Base-by-base conservation (phyloP, 495 filamentous ascomycete species). In the Hypoxylon subgilvum region DNA sequence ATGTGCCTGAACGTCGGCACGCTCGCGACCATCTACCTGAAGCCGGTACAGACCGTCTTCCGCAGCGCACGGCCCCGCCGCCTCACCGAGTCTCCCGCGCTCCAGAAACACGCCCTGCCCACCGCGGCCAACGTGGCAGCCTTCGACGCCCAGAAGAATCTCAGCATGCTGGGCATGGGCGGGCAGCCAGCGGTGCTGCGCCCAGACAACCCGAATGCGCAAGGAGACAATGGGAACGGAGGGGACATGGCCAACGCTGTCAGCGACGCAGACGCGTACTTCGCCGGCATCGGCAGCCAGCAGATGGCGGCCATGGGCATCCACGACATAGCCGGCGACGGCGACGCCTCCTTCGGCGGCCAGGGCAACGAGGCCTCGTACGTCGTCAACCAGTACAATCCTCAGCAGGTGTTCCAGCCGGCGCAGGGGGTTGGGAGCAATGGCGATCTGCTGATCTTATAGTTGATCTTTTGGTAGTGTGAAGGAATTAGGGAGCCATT, bases 11-110 rank as follows among this genome's bases (percentile, higher is more conserved):
- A 92, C 70, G 90, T 99, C 56, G 95, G 95, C 59, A 99, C 94
- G 0, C 81, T 97, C 2, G 93, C 94, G 5, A 97, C 94, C 3
- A 92, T 99, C 48, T 99, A 99, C 69, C 84, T 97, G 21, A 97
- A 97, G 71, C 95, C 94, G 4, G 94, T 97, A 4, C 89, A 97
- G 65, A 92, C 95, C 45, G 93, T 99, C n/a, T 97, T 99, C 81
- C 85, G 94, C 43, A 86, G 86, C 30, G 94, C 94, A 13, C 84
- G 94, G 12, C 87, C 89, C 2, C 80, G 91, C 18, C 83, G 86
- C 16, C 80, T 97, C 2, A 74, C 82, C 31, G 90, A 93, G 31
- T 89, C 84, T 6, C 94, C 94, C 0, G 92, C 92, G 0, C 77
- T 99, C 30, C 94, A 96, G 73, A 84, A 84, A 55, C 75, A 86